These are phyloP conservation scores for Rubia occidens DNA, from an alignment of 305 asterid species.

Conservation along the genomic window DNA sequence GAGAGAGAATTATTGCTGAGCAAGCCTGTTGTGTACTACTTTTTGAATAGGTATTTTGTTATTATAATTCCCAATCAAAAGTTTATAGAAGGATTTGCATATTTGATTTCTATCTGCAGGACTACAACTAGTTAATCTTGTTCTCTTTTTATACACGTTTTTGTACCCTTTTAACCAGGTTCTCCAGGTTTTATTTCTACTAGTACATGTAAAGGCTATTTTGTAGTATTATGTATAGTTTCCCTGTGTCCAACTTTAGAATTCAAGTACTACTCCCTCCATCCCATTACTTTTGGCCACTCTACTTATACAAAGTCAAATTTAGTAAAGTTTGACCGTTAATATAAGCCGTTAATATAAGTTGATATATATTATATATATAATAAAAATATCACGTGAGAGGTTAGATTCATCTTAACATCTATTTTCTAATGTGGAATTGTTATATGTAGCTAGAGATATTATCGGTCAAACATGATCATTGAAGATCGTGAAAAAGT, in stretches of 20 bases:
- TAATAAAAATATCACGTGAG: too few species aligned
- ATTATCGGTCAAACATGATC: too few species aligned
- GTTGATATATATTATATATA: too few species aligned
- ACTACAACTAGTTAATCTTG: background rate
- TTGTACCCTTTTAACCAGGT: background rate
- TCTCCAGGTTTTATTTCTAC: background rate
- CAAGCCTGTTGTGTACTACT: conserved; percentile 80
- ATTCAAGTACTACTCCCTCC: background rate
- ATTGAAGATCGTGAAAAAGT: too few species aligned
- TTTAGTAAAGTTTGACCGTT: too few species aligned
- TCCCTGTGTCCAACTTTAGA: background rate
- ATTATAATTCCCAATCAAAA: background rate
- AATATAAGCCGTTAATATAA: too few species aligned
- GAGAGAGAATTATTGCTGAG: conserved; percentile 79
- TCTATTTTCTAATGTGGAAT: too few species aligned
- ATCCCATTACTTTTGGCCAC: too few species aligned
- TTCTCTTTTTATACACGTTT: background rate
- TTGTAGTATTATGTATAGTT: background rate
- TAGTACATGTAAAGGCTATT: background rate
- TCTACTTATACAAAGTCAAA: too few species aligned
- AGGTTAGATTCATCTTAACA: too few species aligned
- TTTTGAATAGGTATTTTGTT: conserved; percentile 62
- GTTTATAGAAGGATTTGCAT: background rate
- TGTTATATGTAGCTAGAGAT: too few species aligned
- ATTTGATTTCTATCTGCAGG: background rate